These are phyloP conservation scores for Candida dendrica DNA, from an alignment of 805 yeast species.

Conservation along the genomic window DNA sequence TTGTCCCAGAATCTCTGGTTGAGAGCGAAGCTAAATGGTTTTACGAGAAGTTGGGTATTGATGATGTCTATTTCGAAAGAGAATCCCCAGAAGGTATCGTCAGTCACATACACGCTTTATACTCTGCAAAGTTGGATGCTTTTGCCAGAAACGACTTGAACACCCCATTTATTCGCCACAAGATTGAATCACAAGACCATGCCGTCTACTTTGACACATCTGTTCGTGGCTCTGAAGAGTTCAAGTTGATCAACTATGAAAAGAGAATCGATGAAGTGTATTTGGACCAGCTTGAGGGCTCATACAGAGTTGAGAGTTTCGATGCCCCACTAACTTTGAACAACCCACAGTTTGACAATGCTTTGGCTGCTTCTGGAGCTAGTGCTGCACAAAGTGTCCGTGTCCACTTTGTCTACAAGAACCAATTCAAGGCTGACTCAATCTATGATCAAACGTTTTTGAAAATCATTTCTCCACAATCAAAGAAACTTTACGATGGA, in stretches of 20 bases:
- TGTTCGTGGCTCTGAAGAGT: constrained; percentile 37
- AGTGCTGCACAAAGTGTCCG: constrained; percentile 40
- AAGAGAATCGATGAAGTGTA: constrained; percentile 74
- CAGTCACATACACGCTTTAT: constrained; percentile 77
- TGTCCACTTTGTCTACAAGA: constrained; percentile 81
- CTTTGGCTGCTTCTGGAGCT: constrained; percentile 7
- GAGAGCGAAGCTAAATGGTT: constrained; percentile 88
- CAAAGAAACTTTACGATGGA: constrained; percentile 68
- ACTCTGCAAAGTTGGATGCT: constrained; percentile 90
- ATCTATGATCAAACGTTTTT: constrained; percentile 77
- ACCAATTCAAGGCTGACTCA: constrained; percentile 39
- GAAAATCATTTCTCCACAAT: constrained; percentile 71
- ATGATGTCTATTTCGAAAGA: constrained; percentile 84
- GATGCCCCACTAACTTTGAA: constrained; percentile 49
- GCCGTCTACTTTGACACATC: constrained; percentile 87
- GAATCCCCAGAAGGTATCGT: constrained; percentile 78
- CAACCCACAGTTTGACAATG: constrained; percentile 24
- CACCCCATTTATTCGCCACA: constrained; percentile 65
- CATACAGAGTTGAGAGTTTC: constrained; percentile 73
- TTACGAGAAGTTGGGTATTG: constrained; percentile 80
- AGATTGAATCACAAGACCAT: constrained; percentile 73
- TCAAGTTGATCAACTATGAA: constrained; percentile 50
- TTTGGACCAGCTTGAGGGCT: constrained; percentile 45
- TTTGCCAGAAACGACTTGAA: constrained; percentile 52
- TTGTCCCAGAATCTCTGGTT: constrained; percentile 80